A percentile compares a stretch with the other conserved stretches of the same genome.
Evolutionary conservation across 345 rosid species (phyloP).

Genomic region (Pistacia atlantica): DNA sequence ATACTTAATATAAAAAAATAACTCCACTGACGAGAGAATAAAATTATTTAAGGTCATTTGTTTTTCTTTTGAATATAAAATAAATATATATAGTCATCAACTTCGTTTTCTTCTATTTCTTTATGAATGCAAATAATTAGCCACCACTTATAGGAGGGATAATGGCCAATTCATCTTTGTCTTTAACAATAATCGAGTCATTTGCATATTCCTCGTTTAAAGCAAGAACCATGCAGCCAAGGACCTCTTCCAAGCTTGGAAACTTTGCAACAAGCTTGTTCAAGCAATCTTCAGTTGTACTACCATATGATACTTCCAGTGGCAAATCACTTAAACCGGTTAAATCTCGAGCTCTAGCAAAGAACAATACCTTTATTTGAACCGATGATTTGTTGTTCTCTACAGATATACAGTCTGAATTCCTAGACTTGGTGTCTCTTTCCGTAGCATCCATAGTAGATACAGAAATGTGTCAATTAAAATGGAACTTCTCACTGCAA

Average conservation of each 20-base stretch:
- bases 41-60: too few relatives aligned
- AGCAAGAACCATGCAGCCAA: conserved; percentile 75
- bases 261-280: conserved; percentile 33
- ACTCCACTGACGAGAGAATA: too few relatives aligned
- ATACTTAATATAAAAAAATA: too few relatives aligned
- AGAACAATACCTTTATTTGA: conserved; percentile 70
- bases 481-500: conserved; percentile 17
- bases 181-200: conserved; percentile 55
- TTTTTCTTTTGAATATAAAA: too few relatives aligned
- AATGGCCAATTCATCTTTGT: conserved; percentile 76
- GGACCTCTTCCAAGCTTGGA: too few relatives aligned
- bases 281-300: too few relatives aligned
- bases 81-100: too few relatives aligned
- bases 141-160: too few relatives aligned
- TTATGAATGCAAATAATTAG: too few relatives aligned
- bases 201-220: conserved; percentile 74
- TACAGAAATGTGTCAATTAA: background rate
- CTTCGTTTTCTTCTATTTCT: too few relatives aligned
- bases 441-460: conserved; percentile 28
- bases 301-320: conserved; percentile 44
- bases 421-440: conserved; percentile 14
- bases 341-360: conserved; percentile 81
- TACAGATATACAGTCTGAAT: background rate
- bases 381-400: conserved; percentile 37
- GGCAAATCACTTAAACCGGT: conserved; percentile 53